phyloP scores from a whole-genome alignment of 176 grass and related monocot genomes.

The Aegilops speltoides region DNA sequence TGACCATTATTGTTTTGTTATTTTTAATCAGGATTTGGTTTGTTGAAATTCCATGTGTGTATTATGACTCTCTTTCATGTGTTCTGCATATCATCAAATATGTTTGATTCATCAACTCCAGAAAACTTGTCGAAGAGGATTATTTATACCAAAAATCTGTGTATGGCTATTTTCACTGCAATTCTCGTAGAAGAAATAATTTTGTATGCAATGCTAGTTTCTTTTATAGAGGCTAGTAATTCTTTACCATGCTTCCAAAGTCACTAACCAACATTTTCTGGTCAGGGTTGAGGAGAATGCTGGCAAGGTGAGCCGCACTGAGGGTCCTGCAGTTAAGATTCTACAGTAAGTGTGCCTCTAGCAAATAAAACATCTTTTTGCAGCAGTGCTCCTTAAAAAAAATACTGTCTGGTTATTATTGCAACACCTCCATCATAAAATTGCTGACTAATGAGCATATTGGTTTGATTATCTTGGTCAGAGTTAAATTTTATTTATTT shows the following conservation, averaged over 20 bases:
- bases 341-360: neutral
- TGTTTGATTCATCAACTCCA: neutral
- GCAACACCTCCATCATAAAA: neutral
- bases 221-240: neutral
- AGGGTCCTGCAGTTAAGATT: neutral
- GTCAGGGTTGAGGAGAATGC: neutral
- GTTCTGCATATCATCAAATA: neutral
- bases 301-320: neutral
- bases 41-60: neutral
- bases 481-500: too few relatives aligned
- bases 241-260: neutral
- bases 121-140: neutral
- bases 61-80: neutral
- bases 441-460: neutral
- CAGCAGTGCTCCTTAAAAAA: neutral
- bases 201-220: neutral
- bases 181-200: neutral
- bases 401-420: neutral
- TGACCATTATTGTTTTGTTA: neutral
- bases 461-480: neutral
- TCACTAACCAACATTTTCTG: neutral
- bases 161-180: neutral
- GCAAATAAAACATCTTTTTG: neutral
- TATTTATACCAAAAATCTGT: neutral
- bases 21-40: neutral